Evolutionary conservation across 331 rosid species (phyloP).

Genomic region (Prunus yedoensis): DNA sequence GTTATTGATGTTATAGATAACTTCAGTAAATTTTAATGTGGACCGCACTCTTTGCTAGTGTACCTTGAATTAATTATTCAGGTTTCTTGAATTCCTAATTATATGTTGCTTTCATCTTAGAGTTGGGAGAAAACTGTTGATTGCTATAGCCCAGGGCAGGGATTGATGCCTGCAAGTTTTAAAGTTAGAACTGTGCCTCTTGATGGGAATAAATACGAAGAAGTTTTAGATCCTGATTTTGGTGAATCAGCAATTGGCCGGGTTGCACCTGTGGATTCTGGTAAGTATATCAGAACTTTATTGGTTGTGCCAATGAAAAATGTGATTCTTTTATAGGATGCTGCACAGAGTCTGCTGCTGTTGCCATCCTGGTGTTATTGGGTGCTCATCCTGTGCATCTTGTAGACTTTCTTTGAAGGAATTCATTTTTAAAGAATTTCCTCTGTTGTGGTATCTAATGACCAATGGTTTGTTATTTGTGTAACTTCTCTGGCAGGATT

Average conservation of each 20-base stretch:
- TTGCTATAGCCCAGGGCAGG: constrained; percentile 98
- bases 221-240: constrained; percentile 94
- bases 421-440: background rate
- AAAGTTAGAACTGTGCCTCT: constrained; percentile 64
- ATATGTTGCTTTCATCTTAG: constrained; percentile 38
- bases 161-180: constrained; percentile 99
- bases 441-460: constrained; percentile 6
- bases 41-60: background rate
- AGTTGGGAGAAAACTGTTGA: constrained; percentile 99
- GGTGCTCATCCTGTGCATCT: background rate
- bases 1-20: background rate
- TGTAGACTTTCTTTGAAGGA: background rate
- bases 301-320: background rate
- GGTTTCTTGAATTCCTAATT: background rate
- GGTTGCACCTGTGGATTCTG: constrained; percentile 99
- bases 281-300: constrained; percentile 32
- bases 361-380: background rate
- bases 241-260: constrained; percentile 99
- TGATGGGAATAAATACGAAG: constrained; percentile 53
- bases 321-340: background rate
- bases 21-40: background rate
- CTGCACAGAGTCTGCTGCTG: background rate
- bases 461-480: constrained; percentile 1
- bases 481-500: constrained; percentile 52
- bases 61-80: background rate